Base-by-base conservation (phyloP, 305 asterid species). In the Nicotiana rustica region DNA sequence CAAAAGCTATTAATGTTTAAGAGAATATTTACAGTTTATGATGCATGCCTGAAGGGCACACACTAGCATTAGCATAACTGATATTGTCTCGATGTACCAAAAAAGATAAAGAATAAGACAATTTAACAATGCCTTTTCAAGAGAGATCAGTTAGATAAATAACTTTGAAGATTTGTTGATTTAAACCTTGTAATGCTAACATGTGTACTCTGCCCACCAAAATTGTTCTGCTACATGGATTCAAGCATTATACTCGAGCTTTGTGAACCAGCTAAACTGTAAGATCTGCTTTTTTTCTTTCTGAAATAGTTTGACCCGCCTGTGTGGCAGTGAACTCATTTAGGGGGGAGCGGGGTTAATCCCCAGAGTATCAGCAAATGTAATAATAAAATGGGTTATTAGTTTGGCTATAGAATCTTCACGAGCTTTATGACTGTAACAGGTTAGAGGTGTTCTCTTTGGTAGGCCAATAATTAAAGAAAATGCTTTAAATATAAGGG, bases 71-170 rank as follows among this genome's bases (percentile, higher is more conserved):
- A 33, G 7, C 38, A 29, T 15, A 49, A 62, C 15, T 14, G 29
- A 52, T 75, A 52, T 1, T 49, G 47, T 75, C 65, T 52, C 55
- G 64, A 52, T 29, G 29, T 52, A 3, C 59, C 59, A 12, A 3
- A 52, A 52, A 13, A 52, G 59, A 52, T 10, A 52, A 52, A 12
- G 17, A 52, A 52, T 7, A 41, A 41, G 49, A 41, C 49, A 13
- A 52, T 52, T 12, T 52, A 13, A 14, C 59, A 52, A 52, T 14
- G 59, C 13, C 59, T 52, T 52, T 52, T 52, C 17, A 52, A 52
- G 59, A 52, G 64, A 73, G 36, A 73, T 49, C 79, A 13, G 62
- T 47, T 73, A 21, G 62, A 62, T 49, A 49, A 25, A 49, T 73
- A 41, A 73, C 29, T 73, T 73, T 73, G 21, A 25, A 47, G 78